phyloP scores from a whole-genome alignment of 768 basidiomycete genomes.

The Kwoniella sp. region DNA sequence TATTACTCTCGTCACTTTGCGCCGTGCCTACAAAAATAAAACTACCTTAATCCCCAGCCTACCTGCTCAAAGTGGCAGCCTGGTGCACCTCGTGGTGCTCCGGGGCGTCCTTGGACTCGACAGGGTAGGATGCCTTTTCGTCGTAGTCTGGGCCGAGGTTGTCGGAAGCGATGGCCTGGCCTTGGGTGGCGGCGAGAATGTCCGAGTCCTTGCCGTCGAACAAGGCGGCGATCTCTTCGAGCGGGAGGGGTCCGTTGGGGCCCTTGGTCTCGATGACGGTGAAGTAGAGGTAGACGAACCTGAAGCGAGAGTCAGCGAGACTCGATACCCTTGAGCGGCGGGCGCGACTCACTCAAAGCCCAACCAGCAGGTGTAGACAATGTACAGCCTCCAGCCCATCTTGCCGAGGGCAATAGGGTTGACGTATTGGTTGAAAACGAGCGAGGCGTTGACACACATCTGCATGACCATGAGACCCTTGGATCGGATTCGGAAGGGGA shows the following conservation, averaged over 20 bases:
- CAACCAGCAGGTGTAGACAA: conserved; percentile 18
- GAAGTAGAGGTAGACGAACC: conserved; percentile 22
- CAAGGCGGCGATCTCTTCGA: conserved; percentile 27
- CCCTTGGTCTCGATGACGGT: conserved; percentile 35
- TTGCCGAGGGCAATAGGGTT: conserved; percentile 38
- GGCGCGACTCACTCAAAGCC: conserved; percentile 11
- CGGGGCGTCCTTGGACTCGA: conserved; percentile 1
- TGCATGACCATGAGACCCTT: conserved; percentile 35
- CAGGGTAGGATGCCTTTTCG: conserved; percentile 10
- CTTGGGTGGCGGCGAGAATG: background rate
- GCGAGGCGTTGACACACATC: conserved; percentile 21
- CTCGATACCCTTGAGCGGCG: background rate
- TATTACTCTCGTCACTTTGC: too few relatives aligned
- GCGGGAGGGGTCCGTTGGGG: conserved; percentile 18
- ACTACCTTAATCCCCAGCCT: too few relatives aligned
- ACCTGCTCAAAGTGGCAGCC: too few relatives aligned
- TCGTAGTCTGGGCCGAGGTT: conserved; percentile 2
- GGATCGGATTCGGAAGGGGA: conserved; percentile 33
- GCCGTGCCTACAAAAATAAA: too few relatives aligned
- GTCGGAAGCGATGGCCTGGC: background rate
- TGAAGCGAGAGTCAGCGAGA: background rate
- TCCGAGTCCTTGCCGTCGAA: conserved; percentile 21
- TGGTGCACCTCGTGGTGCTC: conserved; percentile 3
- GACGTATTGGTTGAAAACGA: conserved; percentile 42
- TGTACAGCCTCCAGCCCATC: conserved; percentile 40